Evolutionary conservation across 1,284 basidiomycete genomes (phyloP).

Genomic region (Pseudomicrostroma phylloplanum): DNA sequence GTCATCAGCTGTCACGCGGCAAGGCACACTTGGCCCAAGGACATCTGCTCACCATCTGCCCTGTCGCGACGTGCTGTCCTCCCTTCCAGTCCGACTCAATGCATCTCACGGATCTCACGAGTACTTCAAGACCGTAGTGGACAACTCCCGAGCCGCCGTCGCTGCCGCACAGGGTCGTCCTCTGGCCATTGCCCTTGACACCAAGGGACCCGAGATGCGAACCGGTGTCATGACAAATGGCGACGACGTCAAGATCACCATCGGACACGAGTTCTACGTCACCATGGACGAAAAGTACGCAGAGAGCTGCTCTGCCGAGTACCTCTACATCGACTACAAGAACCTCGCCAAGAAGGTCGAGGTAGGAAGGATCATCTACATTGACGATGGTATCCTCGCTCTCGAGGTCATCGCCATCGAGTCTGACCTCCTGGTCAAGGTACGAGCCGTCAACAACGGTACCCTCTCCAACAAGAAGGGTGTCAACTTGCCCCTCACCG

Average conservation of each 20-base stretch:
- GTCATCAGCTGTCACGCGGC: neutral
- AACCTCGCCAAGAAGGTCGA: conserved; percentile 93
- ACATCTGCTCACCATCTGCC: conserved; percentile 5
- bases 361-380: conserved; percentile 90
- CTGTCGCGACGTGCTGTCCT: neutral
- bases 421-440: conserved; percentile 53
- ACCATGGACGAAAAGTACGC: conserved; percentile 77
- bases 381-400: conserved; percentile 94
- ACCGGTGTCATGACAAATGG: conserved; percentile 86
- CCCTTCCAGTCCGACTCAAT: conserved; percentile 41
- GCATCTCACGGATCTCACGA: conserved; percentile 47
- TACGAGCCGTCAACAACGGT: conserved; percentile 88
- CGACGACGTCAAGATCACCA: conserved; percentile 75
- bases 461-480: conserved; percentile 93
- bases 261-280: conserved; percentile 90
- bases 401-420: conserved; percentile 78
- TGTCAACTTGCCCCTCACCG: conserved; percentile 97
- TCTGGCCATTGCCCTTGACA: conserved; percentile 95
- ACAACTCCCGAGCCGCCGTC: conserved; percentile 45
- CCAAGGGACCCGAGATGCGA: conserved; percentile 99
- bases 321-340: conserved; percentile 55
- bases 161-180: conserved; percentile 63
- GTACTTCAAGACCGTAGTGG: conserved; percentile 48
- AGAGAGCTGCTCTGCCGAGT: conserved; percentile 76
- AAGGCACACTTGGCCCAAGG: neutral